Evolutionary conservation across 2,329 filamentous ascomycete genomes (phyloP).

Genomic region (Colletotrichum abscissum): DNA sequence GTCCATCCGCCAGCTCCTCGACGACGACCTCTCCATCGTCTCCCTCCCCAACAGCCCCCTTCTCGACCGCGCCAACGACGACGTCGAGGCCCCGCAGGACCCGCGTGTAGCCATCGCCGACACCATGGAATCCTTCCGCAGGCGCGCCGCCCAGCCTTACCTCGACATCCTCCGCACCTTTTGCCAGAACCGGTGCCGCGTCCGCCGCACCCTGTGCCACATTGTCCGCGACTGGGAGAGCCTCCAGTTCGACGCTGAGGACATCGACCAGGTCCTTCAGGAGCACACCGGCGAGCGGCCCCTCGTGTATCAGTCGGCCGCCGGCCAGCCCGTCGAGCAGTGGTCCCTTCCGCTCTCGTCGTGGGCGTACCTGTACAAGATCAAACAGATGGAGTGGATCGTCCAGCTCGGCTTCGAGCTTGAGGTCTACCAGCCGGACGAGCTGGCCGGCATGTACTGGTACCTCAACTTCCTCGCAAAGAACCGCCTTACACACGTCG

Average conservation of each 20-base stretch:
- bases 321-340: conserved; percentile 58
- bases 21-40: conserved; percentile 83
- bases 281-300: conserved; percentile 70
- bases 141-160: conserved; percentile 75
- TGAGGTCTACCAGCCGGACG: conserved; percentile 87
- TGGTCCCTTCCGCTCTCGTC: conserved; percentile 82
- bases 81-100: conserved; percentile 79
- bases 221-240: conserved; percentile 85
- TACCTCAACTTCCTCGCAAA: conserved; percentile 81
- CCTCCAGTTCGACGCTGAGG: conserved; percentile 84
- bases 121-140: conserved; percentile 77
- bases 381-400: conserved; percentile 88
- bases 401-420: conserved; percentile 95
- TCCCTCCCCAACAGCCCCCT: conserved; percentile 79
- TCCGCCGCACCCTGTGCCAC: conserved; percentile 90
- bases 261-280: conserved; percentile 77
- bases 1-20: conserved; percentile 79
- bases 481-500: conserved; percentile 75
- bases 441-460: conserved; percentile 91
- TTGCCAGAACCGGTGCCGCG: conserved; percentile 90
- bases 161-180: conserved; percentile 85
- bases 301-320: conserved; percentile 57
- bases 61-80: conserved; percentile 79
- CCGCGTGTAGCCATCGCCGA: conserved; percentile 78
- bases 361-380: conserved; percentile 91